These are phyloP conservation scores for Dorcoceras hygrometricum DNA, from an alignment of 257 asterid genomes.

Conservation along the genomic window DNA sequence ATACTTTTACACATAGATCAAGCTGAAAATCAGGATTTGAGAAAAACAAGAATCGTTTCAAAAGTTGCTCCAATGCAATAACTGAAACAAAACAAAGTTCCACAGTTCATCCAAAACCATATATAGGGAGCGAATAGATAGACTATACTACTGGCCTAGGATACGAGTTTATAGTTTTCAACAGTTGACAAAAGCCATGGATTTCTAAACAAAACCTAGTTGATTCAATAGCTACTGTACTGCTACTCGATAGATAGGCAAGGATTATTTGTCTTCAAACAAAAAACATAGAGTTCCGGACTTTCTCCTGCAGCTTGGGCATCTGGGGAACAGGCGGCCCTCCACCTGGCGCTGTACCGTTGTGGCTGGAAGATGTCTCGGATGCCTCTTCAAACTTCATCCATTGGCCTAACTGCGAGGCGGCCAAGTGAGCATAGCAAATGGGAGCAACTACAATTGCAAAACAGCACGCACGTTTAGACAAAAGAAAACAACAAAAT, in stretches of 20 bases:
- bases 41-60: too few relatives aligned
- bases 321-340: constrained; percentile 68
- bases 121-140: constrained; percentile 12
- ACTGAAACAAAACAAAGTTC: too few relatives aligned
- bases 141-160: constrained; percentile 18
- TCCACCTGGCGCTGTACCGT: constrained; percentile 52
- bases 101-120: constrained; percentile 17
- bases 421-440: constrained; percentile 92
- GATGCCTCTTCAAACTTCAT: constrained; percentile 88
- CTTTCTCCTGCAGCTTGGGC: constrained; percentile 65
- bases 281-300: constrained; percentile 83
- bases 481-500: background rate
- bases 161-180: constrained; percentile 21
- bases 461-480: background rate
- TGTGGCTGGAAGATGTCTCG: constrained; percentile 80
- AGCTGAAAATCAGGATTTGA: too few relatives aligned
- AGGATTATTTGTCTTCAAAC: constrained; percentile 31
- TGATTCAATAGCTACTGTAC: background rate
- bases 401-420: constrained; percentile 88
- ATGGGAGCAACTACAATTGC: constrained; percentile 74
- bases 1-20: too few relatives aligned
- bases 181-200: background rate
- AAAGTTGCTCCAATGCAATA: too few relatives aligned
- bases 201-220: constrained; percentile 19
- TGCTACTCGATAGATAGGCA: background rate